These are phyloP conservation scores for Arabidopsis hybrid DNA, from an alignment of 441 rosid species.

Conservation along the genomic window DNA sequence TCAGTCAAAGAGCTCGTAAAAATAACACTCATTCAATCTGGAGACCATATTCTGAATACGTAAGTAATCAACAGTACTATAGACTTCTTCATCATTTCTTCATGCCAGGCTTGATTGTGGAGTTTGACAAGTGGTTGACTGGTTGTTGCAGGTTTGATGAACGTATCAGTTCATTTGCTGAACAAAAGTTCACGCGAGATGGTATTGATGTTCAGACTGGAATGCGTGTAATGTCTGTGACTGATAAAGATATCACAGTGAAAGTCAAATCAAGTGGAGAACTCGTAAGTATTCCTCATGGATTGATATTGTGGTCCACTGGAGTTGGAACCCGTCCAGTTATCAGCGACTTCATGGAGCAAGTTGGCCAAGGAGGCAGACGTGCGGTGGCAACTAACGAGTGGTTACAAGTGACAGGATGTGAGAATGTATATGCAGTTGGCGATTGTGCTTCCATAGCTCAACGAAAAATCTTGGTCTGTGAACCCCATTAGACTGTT, in stretches of 20 bases:
- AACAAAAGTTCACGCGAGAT: constrained; percentile 77
- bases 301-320: constrained; percentile 93
- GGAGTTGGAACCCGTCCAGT: constrained; percentile 88
- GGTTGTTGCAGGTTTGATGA: constrained; percentile 70
- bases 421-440: constrained; percentile 79
- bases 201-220: constrained; percentile 87
- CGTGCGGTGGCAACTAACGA: constrained; percentile 82
- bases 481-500: constrained; percentile 38
- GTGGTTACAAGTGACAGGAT: constrained; percentile 84
- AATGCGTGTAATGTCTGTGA: constrained; percentile 74
- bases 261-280: constrained; percentile 69
- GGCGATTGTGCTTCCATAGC: constrained; percentile 95
- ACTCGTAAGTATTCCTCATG: constrained; percentile 70
- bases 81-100: background rate
- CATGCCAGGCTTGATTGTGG: constrained; percentile 10
- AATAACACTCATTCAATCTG: constrained; percentile 84
- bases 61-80: constrained; percentile 41
- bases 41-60: constrained; percentile 93
- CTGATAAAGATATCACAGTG: constrained; percentile 75
- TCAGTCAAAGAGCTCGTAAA: constrained; percentile 74
- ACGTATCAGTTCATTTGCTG: constrained; percentile 88
- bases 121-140: constrained; percentile 1
- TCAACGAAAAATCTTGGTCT: constrained; percentile 91
- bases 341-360: constrained; percentile 83
- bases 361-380: constrained; percentile 85